phyloP scores from a whole-genome alignment of 192 early-diverging fungal genomes.

The Backusella psychrophila region DNA sequence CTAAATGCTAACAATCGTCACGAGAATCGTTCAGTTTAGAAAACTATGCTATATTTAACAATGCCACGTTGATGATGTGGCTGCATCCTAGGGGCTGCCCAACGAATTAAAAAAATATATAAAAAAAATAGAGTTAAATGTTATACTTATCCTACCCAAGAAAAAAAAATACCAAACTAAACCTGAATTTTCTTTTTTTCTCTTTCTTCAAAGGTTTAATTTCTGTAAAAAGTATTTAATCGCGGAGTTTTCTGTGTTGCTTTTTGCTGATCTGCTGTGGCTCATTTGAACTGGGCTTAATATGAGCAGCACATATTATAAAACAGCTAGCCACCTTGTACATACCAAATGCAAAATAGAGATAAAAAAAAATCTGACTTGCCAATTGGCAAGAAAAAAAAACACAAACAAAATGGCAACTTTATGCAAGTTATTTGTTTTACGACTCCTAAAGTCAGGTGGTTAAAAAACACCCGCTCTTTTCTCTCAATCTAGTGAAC shows the following conservation, averaged over 20 bases:
- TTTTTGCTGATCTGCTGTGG: background rate
- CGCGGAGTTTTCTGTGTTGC: background rate
- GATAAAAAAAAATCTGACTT: background rate
- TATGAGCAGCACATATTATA: background rate
- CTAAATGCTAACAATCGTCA: background rate
- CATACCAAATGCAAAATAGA: background rate
- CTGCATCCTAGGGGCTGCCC: background rate
- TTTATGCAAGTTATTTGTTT: slow-evolving; percentile 1
- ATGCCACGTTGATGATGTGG: slow-evolving; percentile 5
- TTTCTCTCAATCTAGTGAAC: background rate
- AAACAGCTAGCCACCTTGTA: background rate
- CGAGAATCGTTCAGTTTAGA: background rate
- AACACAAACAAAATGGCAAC: slow-evolving; percentile 1
- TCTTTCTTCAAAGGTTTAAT: background rate
- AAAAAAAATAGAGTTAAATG: background rate
- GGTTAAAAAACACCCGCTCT: slow-evolving; percentile 2
- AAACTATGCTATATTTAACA: background rate
- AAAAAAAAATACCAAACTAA: background rate
- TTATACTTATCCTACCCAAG: background rate
- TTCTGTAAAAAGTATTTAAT: background rate
- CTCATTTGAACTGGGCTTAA: background rate
- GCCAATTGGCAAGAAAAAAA: background rate
- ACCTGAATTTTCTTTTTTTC: background rate
- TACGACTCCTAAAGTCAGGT: background rate
- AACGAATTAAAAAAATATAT: background rate